Conservation (phyloP, 2,329 filamentous ascomycete species). For the Trichoderma oligosporum region DNA sequence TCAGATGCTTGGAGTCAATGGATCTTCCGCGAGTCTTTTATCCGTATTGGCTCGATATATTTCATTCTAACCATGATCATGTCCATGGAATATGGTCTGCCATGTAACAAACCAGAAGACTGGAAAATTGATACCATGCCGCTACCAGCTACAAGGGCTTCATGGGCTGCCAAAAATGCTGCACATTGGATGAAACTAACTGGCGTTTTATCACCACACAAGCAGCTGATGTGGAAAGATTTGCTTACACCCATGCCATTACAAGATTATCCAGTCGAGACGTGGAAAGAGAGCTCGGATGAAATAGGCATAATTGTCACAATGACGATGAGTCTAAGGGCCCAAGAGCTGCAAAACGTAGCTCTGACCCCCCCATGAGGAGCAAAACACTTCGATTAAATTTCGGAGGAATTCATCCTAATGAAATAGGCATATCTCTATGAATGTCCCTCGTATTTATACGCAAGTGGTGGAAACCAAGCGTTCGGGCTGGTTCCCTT, state of each 20-base stretch:
- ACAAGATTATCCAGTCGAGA: not conserved
- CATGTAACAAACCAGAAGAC: not conserved
- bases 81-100: conserved; percentile 7
- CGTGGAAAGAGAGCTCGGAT: conserved; percentile 8
- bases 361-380: not conserved
- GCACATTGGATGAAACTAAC: not conserved
- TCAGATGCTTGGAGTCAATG: not conserved
- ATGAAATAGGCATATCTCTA: not conserved
- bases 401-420: not conserved
- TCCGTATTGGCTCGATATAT: conserved; percentile 3
- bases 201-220: not conserved
- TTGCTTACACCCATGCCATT: not conserved
- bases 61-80: not conserved
- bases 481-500: conserved; percentile 12
- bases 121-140: conserved; percentile 1
- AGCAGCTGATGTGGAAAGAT: not conserved
- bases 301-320: conserved; percentile 13
- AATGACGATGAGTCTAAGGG: conserved; percentile 5
- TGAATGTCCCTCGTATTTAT: conserved; percentile 12
- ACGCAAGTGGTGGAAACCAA: conserved; percentile 5
- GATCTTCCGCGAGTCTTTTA: conserved; percentile 9
- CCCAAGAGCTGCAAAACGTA: not conserved
- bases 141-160: conserved; percentile 2
- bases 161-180: not conserved
- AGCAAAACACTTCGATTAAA: too few relatives aligned